A percentile compares a stretch with the other conserved stretches of the same genome.
These are phyloP conservation scores for Fusarium heterosporum DNA, from an alignment of 2,329 filamentous ascomycete species.

Conservation along the genomic window DNA sequence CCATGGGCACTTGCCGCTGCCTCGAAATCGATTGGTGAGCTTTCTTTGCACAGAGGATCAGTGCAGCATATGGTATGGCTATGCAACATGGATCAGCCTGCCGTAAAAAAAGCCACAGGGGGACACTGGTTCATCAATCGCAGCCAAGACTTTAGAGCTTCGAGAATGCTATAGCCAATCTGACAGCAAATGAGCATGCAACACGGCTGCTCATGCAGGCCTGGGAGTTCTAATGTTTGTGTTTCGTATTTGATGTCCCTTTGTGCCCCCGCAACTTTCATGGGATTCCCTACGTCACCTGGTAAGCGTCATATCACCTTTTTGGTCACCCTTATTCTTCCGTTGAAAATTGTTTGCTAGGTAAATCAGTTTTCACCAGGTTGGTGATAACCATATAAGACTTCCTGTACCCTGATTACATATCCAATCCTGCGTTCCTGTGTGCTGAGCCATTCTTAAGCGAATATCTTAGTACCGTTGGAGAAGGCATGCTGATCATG, in stretches of 20 bases:
- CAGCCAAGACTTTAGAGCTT: constrained; percentile 11
- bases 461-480: neutral
- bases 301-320: constrained; percentile 37
- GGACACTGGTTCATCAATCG: constrained; percentile 9
- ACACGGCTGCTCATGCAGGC: constrained; percentile 25
- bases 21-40: constrained; percentile 19
- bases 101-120: constrained; percentile 15
- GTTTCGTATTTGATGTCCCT: constrained; percentile 16
- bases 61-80: constrained; percentile 12
- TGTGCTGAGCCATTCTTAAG: neutral
- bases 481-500: constrained; percentile 1
- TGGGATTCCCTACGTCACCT: constrained; percentile 45
- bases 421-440: constrained; percentile 2
- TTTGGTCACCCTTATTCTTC: constrained; percentile 28
- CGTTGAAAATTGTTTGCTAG: constrained; percentile 23
- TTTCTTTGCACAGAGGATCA: constrained; percentile 8
- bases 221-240: constrained; percentile 10
- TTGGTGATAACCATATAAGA: neutral
- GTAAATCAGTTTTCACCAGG: neutral
- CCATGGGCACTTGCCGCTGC: constrained; percentile 15
- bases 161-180: constrained; percentile 16
- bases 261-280: constrained; percentile 30
- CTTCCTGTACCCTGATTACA: constrained; percentile 5
- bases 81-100: constrained; percentile 14
- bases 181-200: constrained; percentile 20